Conservation (phyloP, 768 basidiomycete genomes). For the Hypsizygus marmoreus region DNA sequence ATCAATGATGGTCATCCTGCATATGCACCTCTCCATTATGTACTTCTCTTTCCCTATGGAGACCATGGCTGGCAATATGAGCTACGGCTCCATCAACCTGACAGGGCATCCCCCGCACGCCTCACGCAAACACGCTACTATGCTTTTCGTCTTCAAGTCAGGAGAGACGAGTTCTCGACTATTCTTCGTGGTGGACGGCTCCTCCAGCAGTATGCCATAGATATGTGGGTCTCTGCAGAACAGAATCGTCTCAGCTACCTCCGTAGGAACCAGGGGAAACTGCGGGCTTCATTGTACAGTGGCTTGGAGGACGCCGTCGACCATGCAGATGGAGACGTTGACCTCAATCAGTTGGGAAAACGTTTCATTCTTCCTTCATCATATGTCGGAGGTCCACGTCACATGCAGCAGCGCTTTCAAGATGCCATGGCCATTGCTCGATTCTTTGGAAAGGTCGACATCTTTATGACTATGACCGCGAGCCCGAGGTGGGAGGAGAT, state of each 20-base stretch:
- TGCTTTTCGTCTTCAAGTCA: slow-evolving; percentile 29
- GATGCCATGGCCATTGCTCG: slow-evolving; percentile 33
- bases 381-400: slow-evolving; percentile 12
- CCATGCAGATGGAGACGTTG: slow-evolving; percentile 1
- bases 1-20: slow-evolving; percentile 36
- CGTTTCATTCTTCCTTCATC: slow-evolving; percentile 18
- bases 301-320: slow-evolving; percentile 31
- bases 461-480: slow-evolving; percentile 50
- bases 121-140: slow-evolving; percentile 26
- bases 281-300: slow-evolving; percentile 34
- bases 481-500: slow-evolving; percentile 51
- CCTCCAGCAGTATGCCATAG: slow-evolving; percentile 39
- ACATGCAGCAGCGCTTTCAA: slow-evolving; percentile 23
- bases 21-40: slow-evolving; percentile 44
- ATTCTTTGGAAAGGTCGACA: slow-evolving; percentile 32
- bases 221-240: slow-evolving; percentile 41
- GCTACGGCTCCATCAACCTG: slow-evolving; percentile 14
- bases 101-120: slow-evolving; percentile 4
- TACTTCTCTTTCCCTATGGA: slow-evolving; percentile 43
- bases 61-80: slow-evolving; percentile 37
- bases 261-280: slow-evolving; percentile 25
- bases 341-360: slow-evolving; percentile 21
- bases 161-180: slow-evolving; percentile 21
- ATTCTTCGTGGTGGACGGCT: slow-evolving; percentile 34
- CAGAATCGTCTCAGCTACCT: slow-evolving; percentile 32